These are phyloP conservation scores for Apophysomyces ossiformis DNA, from an alignment of 371 early-diverging fungal genomes.

Conservation along the genomic window DNA sequence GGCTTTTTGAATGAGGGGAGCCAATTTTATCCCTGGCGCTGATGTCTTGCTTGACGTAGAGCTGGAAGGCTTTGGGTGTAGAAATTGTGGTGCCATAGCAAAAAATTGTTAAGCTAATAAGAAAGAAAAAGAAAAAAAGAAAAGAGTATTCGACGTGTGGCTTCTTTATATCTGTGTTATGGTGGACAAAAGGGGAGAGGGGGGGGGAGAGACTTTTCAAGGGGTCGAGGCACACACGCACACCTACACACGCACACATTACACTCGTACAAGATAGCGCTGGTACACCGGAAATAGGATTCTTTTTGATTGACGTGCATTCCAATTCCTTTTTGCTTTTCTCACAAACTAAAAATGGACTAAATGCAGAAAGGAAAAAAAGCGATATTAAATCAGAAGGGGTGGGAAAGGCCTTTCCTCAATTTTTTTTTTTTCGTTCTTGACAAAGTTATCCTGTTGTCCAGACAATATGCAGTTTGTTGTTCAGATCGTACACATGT, in stretches of 20 bases:
- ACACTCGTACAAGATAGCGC: neutral
- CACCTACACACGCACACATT: constrained; percentile 1
- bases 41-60: constrained; percentile 13
- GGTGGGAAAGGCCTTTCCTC: neutral
- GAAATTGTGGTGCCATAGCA: constrained; percentile 4
- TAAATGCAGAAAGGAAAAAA: constrained; percentile 5
- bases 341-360: constrained; percentile 3
- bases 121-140: neutral
- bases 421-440: neutral
- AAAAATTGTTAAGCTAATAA: neutral
- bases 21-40: constrained; percentile 28
- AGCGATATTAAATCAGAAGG: constrained; percentile 8
- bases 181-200: neutral
- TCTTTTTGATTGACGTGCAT: neutral
- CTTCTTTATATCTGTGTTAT: neutral
- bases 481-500: constrained; percentile 5
- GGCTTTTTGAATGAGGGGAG: constrained; percentile 29
- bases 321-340: neutral
- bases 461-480: neutral
- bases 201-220: neutral
- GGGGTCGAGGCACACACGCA: constrained; percentile 7
- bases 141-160: neutral
- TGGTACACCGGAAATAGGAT: neutral
- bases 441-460: neutral
- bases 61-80: constrained; percentile 6